phyloP scores from a whole-genome alignment of 345 rosid species.

The Trapa bicornis region DNA sequence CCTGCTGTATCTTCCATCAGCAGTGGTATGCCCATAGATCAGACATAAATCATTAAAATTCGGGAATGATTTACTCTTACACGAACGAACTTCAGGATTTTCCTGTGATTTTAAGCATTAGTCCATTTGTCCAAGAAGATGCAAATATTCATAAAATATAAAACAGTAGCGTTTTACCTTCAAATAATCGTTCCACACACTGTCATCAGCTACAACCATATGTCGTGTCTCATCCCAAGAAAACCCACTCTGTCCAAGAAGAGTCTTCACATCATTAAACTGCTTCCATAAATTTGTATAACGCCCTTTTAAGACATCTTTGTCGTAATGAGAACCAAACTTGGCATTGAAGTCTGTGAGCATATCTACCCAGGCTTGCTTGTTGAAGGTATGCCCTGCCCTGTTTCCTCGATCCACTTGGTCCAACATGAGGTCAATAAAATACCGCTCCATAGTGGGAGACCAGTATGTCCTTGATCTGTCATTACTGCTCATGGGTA shows the following conservation, averaged over 20 bases:
- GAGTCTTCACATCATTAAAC: conserved; percentile 57
- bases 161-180: conserved; percentile 34
- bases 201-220: conserved; percentile 60
- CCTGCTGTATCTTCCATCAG: conserved; percentile 86
- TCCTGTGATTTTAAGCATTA: conserved; percentile 32
- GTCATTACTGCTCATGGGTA: conserved; percentile 38
- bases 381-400: conserved; percentile 69
- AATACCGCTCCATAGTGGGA: conserved; percentile 73
- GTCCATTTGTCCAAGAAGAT: not conserved
- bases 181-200: conserved; percentile 46
- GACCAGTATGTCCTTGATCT: conserved; percentile 82
- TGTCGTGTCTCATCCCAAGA: conserved; percentile 69
- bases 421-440: conserved; percentile 78
- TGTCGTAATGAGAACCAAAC: conserved; percentile 68
- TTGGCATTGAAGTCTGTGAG: conserved; percentile 44
- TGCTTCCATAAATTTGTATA: conserved; percentile 73
- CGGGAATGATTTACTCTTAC: conserved; percentile 55
- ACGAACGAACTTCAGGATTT: conserved; percentile 58
- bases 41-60: conserved; percentile 64
- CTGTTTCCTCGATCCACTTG: conserved; percentile 67
- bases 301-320: conserved; percentile 63
- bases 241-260: conserved; percentile 59
- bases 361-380: conserved; percentile 83
- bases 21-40: conserved; percentile 60
- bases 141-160: not conserved